phyloP scores from a whole-genome alignment of 768 basidiomycete genomes.

The Xanthoconium purpureum region DNA sequence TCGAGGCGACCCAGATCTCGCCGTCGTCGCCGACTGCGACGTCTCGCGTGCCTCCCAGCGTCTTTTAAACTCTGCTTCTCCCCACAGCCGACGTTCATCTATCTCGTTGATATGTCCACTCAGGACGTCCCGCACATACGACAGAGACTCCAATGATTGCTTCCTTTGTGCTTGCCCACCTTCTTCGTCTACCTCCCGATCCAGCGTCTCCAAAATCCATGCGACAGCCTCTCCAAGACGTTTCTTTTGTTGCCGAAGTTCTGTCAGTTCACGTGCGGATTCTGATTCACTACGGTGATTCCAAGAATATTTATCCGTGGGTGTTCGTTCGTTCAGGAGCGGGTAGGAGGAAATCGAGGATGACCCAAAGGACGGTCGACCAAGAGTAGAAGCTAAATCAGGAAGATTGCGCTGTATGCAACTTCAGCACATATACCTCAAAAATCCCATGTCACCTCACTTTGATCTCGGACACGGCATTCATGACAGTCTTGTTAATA shows the following conservation, averaged over 20 bases:
- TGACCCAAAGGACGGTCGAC: slow-evolving; percentile 41
- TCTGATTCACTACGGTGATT: slow-evolving; percentile 69
- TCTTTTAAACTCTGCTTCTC: slow-evolving; percentile 47
- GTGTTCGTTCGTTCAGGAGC: slow-evolving; percentile 54
- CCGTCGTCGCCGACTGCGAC: slow-evolving; percentile 20
- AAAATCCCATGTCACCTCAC: slow-evolving; percentile 39
- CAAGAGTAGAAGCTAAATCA: slow-evolving; percentile 69
- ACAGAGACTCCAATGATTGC: slow-evolving; percentile 72
- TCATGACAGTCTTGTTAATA: slow-evolving; percentile 82
- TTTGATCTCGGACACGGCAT: slow-evolving; percentile 72
- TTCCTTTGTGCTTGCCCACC: slow-evolving; percentile 39
- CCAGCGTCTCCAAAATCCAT: slow-evolving; percentile 71
- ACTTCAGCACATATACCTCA: slow-evolving; percentile 4
- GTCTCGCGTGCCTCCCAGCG: slow-evolving; percentile 33
- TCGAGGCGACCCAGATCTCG: slow-evolving; percentile 17
- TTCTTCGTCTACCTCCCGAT: slow-evolving; percentile 46
- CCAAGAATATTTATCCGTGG: slow-evolving; percentile 63
- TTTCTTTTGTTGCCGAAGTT: slow-evolving; percentile 55
- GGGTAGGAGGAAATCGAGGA: slow-evolving; percentile 53
- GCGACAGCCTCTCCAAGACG: slow-evolving; percentile 65
- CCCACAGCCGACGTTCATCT: slow-evolving; percentile 65
- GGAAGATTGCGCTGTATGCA: slow-evolving; percentile 73
- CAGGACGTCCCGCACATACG: slow-evolving; percentile 75
- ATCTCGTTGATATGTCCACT: slow-evolving; percentile 50
- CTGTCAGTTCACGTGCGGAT: slow-evolving; percentile 59